These are phyloP conservation scores for Amaranthus cruentus DNA, from an alignment of 148 eudicot species.

Conservation along the genomic window DNA sequence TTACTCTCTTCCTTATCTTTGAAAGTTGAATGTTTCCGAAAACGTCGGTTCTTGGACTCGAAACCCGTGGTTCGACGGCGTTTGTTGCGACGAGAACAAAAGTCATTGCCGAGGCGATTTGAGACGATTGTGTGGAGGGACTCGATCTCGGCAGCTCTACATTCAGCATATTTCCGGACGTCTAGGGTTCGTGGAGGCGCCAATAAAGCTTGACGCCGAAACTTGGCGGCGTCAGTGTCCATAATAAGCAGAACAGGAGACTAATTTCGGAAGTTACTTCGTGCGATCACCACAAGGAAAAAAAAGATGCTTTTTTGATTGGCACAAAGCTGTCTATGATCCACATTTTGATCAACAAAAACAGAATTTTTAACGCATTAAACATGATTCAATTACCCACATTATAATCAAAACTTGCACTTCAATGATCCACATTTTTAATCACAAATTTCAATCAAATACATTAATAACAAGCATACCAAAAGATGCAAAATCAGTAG, in stretches of 20 bases:
- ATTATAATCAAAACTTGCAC: too few relatives aligned
- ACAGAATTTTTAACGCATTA: too few relatives aligned
- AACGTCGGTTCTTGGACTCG: conserved; percentile 35
- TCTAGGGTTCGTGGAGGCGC: conserved; percentile 47
- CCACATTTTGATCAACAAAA: too few relatives aligned
- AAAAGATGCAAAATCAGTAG: too few relatives aligned
- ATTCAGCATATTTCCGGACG: conserved; percentile 59
- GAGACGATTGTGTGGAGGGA: conserved; percentile 63
- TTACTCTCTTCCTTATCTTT: conserved; percentile 11
- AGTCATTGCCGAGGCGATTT: conserved; percentile 51
- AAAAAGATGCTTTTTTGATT: too few relatives aligned
- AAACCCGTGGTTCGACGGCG: conserved; percentile 77
- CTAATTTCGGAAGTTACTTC: too few relatives aligned
- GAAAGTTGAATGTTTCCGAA: conserved; percentile 18
- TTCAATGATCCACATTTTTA: too few relatives aligned
- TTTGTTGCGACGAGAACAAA: conserved; percentile 60
- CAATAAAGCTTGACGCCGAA: background rate
- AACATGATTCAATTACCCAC: too few relatives aligned
- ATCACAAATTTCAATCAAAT: too few relatives aligned
- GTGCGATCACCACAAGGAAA: too few relatives aligned
- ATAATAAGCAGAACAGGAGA: conserved; percentile 1
- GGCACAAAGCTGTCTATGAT: too few relatives aligned
- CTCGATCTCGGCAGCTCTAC: conserved; percentile 64
- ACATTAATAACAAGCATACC: too few relatives aligned
- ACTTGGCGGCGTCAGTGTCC: conserved; percentile 24